Base-by-base conservation (phyloP, 1,284 basidiomycete species). In the Apiotrichum veenhuisii region DNA sequence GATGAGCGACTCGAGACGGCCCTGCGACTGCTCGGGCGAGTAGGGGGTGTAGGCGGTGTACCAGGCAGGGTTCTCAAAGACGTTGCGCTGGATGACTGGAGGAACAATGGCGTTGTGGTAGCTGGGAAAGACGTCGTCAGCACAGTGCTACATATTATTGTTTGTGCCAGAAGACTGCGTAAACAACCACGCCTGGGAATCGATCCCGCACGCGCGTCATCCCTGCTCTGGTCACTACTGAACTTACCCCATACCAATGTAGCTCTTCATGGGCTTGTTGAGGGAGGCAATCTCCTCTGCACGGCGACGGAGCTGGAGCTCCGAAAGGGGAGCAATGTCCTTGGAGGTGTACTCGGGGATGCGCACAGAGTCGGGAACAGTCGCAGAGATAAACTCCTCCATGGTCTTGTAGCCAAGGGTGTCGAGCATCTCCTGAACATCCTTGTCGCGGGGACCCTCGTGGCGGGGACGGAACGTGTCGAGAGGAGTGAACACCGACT, bases 31-130 rank as follows among this genome's bases (percentile, higher is more conserved):
- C 62, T 76, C 75, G 23, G 76, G 75, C 18, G 73, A 75, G 64
- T 80, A 82, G 1, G 95, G 94, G 2, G 93, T 97, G 77, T 98
- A 98, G 50, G 90, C 91, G 3, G 94, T 98, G 78, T 98, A 98
- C 95, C 95, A 98, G 12, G 88, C 90, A 25, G 94, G 95, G 74
- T 96, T 98, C 78, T 98, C 94, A 80, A 92, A 87, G 62, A 95
- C 90, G 73, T 95, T 97, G 64, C 93, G 87, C 67, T 94, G 81
- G 75, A 97, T 89, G 51, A 96, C 91, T 15, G 90, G 88, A 9
- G 93, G 93, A 5, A 95, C 89, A 34, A 95, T 90, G 20, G 93
- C 91, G 70, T 87, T 88, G 73, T 95, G 89, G 78, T 98, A 98
- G 15, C 71, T 71, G 38, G 22, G 7, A 34, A n/a, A 12, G n/a